Evolutionary conservation across 495 filamentous ascomycete genomes (phyloP).

Genomic region (Penicillium psychrofluorescens): DNA sequence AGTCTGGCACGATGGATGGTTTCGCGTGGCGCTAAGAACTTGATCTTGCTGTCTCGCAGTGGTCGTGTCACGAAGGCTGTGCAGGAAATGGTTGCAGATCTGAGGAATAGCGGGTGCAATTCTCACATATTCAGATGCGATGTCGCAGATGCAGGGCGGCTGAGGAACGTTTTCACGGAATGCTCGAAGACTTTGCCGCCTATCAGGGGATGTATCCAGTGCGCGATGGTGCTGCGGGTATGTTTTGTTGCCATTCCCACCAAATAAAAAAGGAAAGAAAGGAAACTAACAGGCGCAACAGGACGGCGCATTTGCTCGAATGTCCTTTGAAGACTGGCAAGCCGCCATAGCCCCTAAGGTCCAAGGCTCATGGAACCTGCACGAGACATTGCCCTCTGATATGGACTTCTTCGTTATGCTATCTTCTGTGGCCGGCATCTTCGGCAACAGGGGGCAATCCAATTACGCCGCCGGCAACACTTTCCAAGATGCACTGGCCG

Average conservation of each 20-base stretch:
- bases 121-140: constrained; percentile 10
- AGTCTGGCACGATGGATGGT: too few species aligned
- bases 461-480: constrained; percentile 50
- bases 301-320: constrained; percentile 31
- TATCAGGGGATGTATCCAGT: constrained; percentile 33
- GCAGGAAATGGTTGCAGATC: constrained; percentile 6
- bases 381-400: constrained; percentile 8
- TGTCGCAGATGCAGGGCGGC: constrained; percentile 10
- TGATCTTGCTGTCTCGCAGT: constrained; percentile 21
- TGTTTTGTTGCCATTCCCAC: not conserved
- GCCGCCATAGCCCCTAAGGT: constrained; percentile 15
- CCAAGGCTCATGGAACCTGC: constrained; percentile 23
- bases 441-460: constrained; percentile 39
- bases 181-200: constrained; percentile 12
- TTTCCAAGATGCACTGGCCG: constrained; percentile 34
- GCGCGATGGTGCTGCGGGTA: constrained; percentile 32
- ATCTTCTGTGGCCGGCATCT: constrained; percentile 28
- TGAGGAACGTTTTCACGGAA: constrained; percentile 6
- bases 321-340: constrained; percentile 26
- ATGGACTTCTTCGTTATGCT: constrained; percentile 32
- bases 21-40: not conserved
- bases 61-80: constrained; percentile 2
- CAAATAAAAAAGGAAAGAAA: not conserved
- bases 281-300: constrained; percentile 4
- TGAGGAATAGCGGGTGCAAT: constrained; percentile 10